These are phyloP conservation scores for Odonthalia washingtoniensis DNA, from an alignment of 31 red algal genomes.

Conservation along the genomic window DNA sequence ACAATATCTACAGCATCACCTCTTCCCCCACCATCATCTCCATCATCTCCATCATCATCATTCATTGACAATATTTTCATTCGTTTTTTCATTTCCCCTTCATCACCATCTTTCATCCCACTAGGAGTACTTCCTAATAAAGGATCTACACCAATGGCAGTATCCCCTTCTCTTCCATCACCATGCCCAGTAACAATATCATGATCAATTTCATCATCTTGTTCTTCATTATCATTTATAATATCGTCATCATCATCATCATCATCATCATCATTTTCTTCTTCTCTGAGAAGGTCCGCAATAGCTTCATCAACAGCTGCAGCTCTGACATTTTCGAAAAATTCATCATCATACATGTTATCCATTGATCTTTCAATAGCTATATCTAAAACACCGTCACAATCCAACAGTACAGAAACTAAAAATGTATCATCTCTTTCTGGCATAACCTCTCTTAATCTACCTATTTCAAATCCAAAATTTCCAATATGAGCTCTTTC, in stretches of 20 bases:
- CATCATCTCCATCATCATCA: too few relatives aligned
- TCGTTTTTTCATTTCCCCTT: too few relatives aligned
- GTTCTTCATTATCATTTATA: too few relatives aligned
- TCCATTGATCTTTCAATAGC: constrained; percentile 51
- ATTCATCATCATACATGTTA: constrained; percentile 50
- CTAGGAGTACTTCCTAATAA: too few relatives aligned
- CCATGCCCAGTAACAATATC: too few relatives aligned
- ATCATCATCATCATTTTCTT: background rate
- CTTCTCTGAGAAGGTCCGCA: constrained; percentile 4
- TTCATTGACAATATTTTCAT: too few relatives aligned
- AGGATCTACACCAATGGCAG: too few relatives aligned
- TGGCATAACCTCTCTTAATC: constrained; percentile 53
- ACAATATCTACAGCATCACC: too few relatives aligned
- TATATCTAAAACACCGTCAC: constrained; percentile 57
- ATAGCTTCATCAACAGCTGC: constrained; percentile 22
- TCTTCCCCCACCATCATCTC: too few relatives aligned
- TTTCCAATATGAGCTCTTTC: constrained; percentile 23
- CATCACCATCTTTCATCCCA: too few relatives aligned
- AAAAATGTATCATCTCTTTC: constrained; percentile 48
- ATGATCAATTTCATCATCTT: too few relatives aligned
- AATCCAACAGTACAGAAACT: constrained; percentile 54
- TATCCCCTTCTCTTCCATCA: too few relatives aligned
- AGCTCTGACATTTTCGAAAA: constrained; percentile 46
- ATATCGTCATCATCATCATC: background rate
- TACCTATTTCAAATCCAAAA: constrained; percentile 42